These are phyloP conservation scores for Neoarthrinium moseri DNA, from an alignment of 2,329 filamentous ascomycete genomes.

Conservation along the genomic window DNA sequence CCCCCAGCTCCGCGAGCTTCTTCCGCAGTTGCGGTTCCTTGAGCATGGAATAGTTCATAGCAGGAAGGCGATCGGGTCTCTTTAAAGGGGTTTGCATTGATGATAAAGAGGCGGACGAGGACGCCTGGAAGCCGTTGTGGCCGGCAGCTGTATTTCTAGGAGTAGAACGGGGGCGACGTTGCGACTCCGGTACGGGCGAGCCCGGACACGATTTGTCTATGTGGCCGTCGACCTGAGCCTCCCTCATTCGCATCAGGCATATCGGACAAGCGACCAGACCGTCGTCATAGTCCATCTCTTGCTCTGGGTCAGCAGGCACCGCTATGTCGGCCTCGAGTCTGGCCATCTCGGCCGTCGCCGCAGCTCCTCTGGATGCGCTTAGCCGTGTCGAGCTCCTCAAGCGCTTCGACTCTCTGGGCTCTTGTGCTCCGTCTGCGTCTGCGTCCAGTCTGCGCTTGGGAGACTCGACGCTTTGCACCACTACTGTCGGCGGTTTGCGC, in stretches of 20 bases:
- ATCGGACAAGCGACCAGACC: slow-evolving; percentile 83
- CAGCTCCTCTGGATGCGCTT: slow-evolving; percentile 40
- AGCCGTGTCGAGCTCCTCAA: slow-evolving; percentile 51
- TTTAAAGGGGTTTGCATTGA: slow-evolving; percentile 25
- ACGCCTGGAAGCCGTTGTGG: slow-evolving; percentile 3
- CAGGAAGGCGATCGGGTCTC: slow-evolving; percentile 65
- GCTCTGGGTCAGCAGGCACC: slow-evolving; percentile 24
- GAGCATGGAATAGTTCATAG: slow-evolving; percentile 83
- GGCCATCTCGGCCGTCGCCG: slow-evolving; percentile 34
- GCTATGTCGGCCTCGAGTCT: slow-evolving; percentile 31
- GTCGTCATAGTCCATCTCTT: slow-evolving; percentile 49
- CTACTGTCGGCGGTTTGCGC: slow-evolving; percentile 34
- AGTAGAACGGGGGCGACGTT: slow-evolving; percentile 14
- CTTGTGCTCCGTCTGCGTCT: slow-evolving; percentile 26
- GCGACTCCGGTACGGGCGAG: slow-evolving; percentile 30
- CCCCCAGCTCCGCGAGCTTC: slow-evolving; percentile 78
- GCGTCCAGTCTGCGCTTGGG: slow-evolving; percentile 53
- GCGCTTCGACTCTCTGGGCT: slow-evolving; percentile 38
- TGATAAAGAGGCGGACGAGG: slow-evolving; percentile 1
- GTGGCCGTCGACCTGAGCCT: slow-evolving; percentile 74
- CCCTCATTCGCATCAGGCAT: slow-evolving; percentile 78
- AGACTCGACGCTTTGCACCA: slow-evolving; percentile 17
- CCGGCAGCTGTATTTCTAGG: slow-evolving; percentile 6
- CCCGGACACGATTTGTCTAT: slow-evolving; percentile 62
- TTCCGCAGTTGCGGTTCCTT: slow-evolving; percentile 76